Percentiles rank a stretch among this genome's conserved stretches.
phyloP scores from a whole-genome alignment of 2,329 filamentous ascomycete species.

The Microcyclosporella mali region DNA sequence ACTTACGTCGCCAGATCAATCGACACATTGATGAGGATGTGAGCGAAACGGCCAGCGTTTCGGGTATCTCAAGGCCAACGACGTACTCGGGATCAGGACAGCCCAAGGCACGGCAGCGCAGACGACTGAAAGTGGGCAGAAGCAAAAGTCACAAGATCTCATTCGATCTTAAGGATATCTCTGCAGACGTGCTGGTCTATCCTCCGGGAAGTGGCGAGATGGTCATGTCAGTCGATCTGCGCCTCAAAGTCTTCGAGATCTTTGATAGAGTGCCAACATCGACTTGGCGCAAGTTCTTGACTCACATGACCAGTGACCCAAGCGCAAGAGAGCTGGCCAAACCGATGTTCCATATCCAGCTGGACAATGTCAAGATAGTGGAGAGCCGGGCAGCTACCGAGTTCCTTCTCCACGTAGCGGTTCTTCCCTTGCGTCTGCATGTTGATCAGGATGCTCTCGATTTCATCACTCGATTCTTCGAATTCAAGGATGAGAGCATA shows the following conservation, averaged over 20 bases:
- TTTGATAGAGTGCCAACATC: constrained; percentile 93
- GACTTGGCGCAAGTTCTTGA: constrained; percentile 97
- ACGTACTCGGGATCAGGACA: constrained; percentile 35
- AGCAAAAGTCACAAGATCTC: constrained; percentile 93
- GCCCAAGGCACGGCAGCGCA: constrained; percentile 20
- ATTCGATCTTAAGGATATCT: constrained; percentile 81
- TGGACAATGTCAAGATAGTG: constrained; percentile 82
- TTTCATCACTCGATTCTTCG: constrained; percentile 95
- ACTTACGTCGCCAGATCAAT: constrained; percentile 79
- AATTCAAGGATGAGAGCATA: constrained; percentile 77
- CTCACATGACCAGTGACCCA: constrained; percentile 83
- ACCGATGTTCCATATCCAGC: constrained; percentile 83
- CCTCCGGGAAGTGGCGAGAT: constrained; percentile 72
- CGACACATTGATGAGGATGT: constrained; percentile 76
- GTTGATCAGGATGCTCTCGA: constrained; percentile 97
- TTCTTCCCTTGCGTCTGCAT: constrained; percentile 82
- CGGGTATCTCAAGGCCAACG: constrained; percentile 53
- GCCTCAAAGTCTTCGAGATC: constrained; percentile 76
- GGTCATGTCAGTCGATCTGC: constrained; percentile 78
- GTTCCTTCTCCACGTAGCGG: constrained; percentile 61
- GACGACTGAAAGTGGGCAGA: constrained; percentile 64
- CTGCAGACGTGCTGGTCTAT: constrained; percentile 74
- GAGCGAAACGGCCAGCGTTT: constrained; percentile 85
- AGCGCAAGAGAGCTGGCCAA: constrained; percentile 71
- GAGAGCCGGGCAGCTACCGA: constrained; percentile 81